phyloP scores from a whole-genome alignment of 805 yeast genomes.

The Zygotorulaspora danielsina region DNA sequence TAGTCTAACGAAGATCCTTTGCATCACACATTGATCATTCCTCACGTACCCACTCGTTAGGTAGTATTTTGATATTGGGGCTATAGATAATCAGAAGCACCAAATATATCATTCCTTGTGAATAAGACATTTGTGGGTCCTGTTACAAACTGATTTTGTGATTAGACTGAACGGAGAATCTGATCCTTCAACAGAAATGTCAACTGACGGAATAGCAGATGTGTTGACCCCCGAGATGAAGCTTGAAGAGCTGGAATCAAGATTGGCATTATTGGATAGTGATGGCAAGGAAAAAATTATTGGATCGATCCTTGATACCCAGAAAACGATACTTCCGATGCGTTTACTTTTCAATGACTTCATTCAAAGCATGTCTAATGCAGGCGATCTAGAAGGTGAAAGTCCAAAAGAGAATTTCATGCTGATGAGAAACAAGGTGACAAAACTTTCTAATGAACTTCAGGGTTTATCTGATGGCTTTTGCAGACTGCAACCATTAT shows the following conservation, averaged over 20 bases:
- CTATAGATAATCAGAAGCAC: too few relatives aligned
- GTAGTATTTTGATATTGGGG: too few relatives aligned
- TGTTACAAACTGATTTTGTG: too few relatives aligned
- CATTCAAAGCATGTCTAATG: conserved; percentile 23
- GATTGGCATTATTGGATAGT: conserved; percentile 13
- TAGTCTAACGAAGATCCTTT: too few relatives aligned
- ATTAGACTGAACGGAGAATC: too few relatives aligned
- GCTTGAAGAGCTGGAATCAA: conserved; percentile 20
- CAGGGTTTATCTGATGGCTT: conserved; percentile 26
- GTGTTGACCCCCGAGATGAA: conserved; percentile 13
- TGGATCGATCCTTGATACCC: conserved; percentile 9
- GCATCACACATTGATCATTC: too few relatives aligned
- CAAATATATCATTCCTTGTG: too few relatives aligned
- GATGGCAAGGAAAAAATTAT: conserved; percentile 14
- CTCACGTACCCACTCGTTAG: too few relatives aligned
- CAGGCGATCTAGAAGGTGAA: conserved; percentile 13
- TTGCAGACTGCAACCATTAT: conserved; percentile 23
- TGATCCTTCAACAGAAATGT: too few relatives aligned
- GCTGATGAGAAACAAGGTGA: conserved; percentile 18
- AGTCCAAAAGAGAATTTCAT: conserved; percentile 23
- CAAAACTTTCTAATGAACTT: conserved; percentile 22
- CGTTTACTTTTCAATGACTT: conserved; percentile 28
- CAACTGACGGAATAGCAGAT: conserved; percentile 9
- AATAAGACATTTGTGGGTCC: too few relatives aligned
- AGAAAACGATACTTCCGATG: conserved; percentile 21